phyloP scores from a whole-genome alignment of 2,329 filamentous ascomycete species.

The Talaromyces verruculosus region DNA sequence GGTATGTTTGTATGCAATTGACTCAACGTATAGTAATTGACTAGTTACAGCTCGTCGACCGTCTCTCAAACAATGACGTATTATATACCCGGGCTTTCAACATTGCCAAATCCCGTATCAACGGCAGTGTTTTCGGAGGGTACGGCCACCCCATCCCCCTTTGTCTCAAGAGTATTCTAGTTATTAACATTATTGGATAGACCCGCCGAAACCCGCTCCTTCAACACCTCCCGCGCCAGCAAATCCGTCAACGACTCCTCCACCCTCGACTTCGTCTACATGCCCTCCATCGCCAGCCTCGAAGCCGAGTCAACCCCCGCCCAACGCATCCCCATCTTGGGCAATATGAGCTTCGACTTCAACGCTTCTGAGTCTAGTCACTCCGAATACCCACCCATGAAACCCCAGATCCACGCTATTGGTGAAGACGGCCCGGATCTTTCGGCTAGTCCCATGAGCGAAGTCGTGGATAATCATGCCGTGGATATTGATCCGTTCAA shows the following conservation, averaged over 20 bases:
- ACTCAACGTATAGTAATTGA: background rate
- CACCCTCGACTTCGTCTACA: slow-evolving; percentile 63
- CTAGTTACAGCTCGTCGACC: slow-evolving; percentile 49
- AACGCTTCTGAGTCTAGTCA: slow-evolving; percentile 11
- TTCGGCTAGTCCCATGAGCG: slow-evolving; percentile 56
- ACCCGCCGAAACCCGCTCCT: slow-evolving; percentile 47
- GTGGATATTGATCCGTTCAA: slow-evolving; percentile 58
- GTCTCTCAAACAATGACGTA: slow-evolving; percentile 55
- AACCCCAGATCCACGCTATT: slow-evolving; percentile 58
- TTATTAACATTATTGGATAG: background rate
- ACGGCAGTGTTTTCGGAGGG: slow-evolving; percentile 42
- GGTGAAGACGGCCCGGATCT: slow-evolving; percentile 45
- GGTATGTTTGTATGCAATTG: slow-evolving; percentile 35
- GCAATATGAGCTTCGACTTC: slow-evolving; percentile 37
- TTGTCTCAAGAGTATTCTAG: slow-evolving; percentile 5
- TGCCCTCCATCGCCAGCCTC: slow-evolving; percentile 53
- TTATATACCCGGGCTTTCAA: slow-evolving; percentile 55
- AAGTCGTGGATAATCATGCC: slow-evolving; percentile 58
- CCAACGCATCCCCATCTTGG: slow-evolving; percentile 53
- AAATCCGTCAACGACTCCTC: slow-evolving; percentile 60
- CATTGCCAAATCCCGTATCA: slow-evolving; percentile 54
- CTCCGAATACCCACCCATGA: slow-evolving; percentile 44
- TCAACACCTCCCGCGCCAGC: slow-evolving; percentile 61
- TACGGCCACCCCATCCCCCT: slow-evolving; percentile 25
- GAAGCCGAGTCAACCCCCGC: slow-evolving; percentile 33